A percentile compares a stretch with the other conserved stretches of the same genome.
Evolutionary conservation across 2,329 filamentous ascomycete genomes (phyloP).

Genomic region (Ilyonectria mors-panacis): DNA sequence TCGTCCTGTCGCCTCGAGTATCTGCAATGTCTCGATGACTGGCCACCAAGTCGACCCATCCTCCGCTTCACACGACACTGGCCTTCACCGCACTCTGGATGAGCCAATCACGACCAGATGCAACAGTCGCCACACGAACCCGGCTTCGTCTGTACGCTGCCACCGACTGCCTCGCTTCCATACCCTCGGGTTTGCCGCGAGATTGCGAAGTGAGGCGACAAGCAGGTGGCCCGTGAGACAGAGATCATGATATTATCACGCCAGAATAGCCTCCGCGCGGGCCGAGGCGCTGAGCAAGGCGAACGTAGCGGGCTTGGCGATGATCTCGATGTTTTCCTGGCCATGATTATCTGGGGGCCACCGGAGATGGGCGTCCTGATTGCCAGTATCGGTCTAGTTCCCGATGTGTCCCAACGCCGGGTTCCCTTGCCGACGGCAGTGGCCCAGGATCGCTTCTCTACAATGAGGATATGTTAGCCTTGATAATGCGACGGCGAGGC

Average conservation of each 20-base stretch:
- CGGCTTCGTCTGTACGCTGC: background rate
- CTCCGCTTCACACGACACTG: background rate
- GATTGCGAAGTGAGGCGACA: background rate
- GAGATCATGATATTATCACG: background rate
- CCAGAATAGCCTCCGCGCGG: background rate
- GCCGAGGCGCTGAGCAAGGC: background rate
- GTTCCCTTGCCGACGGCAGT: slow-evolving; percentile 2
- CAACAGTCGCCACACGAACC: background rate
- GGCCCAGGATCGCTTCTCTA: background rate
- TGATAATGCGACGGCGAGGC: background rate
- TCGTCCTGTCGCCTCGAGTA: background rate
- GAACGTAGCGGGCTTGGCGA: background rate
- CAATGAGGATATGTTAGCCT: background rate
- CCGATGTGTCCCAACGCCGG: background rate
- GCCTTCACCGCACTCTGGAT: background rate
- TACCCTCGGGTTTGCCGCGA: background rate
- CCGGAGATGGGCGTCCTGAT: background rate
- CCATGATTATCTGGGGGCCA: background rate
- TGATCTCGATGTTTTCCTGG: background rate
- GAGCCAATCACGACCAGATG: background rate
- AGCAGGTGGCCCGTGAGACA: background rate
- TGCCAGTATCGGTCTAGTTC: background rate
- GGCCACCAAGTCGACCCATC: background rate
- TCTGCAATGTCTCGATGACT: background rate
- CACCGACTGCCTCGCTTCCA: background rate